These are phyloP conservation scores for Cenchrus purpureus DNA, from an alignment of 176 grass and related monocot genomes.

Conservation along the genomic window DNA sequence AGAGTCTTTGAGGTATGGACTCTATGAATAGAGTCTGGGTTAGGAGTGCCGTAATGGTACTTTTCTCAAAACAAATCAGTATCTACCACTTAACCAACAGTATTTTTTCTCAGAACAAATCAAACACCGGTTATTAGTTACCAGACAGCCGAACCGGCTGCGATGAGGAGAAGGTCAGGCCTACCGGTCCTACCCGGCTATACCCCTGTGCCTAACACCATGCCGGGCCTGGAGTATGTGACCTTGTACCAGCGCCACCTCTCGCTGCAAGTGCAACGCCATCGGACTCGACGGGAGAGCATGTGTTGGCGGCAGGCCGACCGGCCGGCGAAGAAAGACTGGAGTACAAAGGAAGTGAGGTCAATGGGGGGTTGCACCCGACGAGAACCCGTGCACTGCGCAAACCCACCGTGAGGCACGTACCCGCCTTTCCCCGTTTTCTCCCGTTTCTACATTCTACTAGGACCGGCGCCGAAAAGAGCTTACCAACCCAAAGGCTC, in stretches of 20 bases:
- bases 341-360: background rate
- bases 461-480: background rate
- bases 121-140: too few relatives aligned
- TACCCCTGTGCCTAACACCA: background rate
- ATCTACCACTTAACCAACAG: too few relatives aligned
- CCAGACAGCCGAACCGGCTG: too few relatives aligned
- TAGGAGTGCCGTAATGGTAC: too few relatives aligned
- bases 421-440: background rate
- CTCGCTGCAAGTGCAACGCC: constrained; percentile 29
- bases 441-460: background rate
- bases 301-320: background rate
- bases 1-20: too few relatives aligned
- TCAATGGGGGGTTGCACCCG: constrained; percentile 53
- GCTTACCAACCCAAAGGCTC: background rate
- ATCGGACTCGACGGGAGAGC: constrained; percentile 13
- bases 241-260: background rate
- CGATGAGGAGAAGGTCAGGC: background rate
- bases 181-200: constrained; percentile 5
- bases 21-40: too few relatives aligned
- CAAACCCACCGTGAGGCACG: background rate
- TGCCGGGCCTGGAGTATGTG: background rate
- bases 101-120: too few relatives aligned
- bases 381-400: background rate
- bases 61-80: too few relatives aligned
- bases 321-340: background rate